Evolutionary conservation across 2,329 filamentous ascomycete genomes (phyloP).

Genomic region (Keithomyces neogunnii): DNA sequence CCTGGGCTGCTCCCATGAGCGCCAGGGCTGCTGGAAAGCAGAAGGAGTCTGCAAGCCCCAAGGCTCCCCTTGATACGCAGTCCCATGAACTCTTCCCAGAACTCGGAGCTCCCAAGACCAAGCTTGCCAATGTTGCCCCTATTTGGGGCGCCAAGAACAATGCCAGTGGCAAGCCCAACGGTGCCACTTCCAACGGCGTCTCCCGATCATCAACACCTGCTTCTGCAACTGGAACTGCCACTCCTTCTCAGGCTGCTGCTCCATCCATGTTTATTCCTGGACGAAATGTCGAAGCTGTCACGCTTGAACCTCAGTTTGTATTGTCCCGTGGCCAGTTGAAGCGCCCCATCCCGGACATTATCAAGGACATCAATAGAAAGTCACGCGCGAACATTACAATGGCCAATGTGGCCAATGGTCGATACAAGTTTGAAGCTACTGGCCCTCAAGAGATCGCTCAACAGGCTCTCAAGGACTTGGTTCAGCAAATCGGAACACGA

Average conservation of each 20-base stretch:
- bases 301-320: conserved; percentile 67
- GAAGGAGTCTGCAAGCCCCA: conserved; percentile 41
- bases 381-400: conserved; percentile 81
- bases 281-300: conserved; percentile 69
- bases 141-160: conserved; percentile 71
- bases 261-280: conserved; percentile 67
- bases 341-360: conserved; percentile 74
- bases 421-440: conserved; percentile 73
- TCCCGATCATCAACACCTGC: conserved; percentile 56
- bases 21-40: conserved; percentile 63
- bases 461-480: conserved; percentile 81
- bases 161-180: conserved; percentile 43
- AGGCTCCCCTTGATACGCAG: conserved; percentile 61
- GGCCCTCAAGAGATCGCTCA: conserved; percentile 78
- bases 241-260: conserved; percentile 23
- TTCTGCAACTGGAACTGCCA: conserved; percentile 48
- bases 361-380: conserved; percentile 87
- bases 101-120: conserved; percentile 62
- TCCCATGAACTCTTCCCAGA: conserved; percentile 93
- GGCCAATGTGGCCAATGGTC: conserved; percentile 61
- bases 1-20: conserved; percentile 41
- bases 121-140: conserved; percentile 57
- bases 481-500: conserved; percentile 79
- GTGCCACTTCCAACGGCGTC: conserved; percentile 44
- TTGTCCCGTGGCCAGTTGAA: conserved; percentile 70